A percentile compares a stretch with the other conserved stretches of the same genome.
These are phyloP conservation scores for Anisodus acutangulus DNA, from an alignment of 257 asterid genomes.

Conservation along the genomic window DNA sequence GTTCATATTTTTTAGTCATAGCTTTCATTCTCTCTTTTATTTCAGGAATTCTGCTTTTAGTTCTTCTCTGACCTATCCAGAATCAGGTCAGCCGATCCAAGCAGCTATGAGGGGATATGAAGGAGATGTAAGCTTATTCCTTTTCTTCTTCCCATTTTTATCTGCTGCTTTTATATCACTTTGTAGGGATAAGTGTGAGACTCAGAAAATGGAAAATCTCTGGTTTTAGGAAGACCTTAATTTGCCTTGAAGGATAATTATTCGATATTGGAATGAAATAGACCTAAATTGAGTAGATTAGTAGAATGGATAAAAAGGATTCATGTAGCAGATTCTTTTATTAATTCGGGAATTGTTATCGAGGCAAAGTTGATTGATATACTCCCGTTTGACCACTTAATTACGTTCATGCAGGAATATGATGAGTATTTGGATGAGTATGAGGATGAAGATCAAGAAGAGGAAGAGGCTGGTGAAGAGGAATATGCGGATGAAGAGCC, in stretches of 20 bases:
- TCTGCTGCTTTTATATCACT: neutral
- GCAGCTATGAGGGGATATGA: conserved; percentile 57
- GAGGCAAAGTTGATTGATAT: neutral
- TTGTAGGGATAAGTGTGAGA: neutral
- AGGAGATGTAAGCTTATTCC: conserved; percentile 55
- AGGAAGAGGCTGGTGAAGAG: conserved; percentile 58
- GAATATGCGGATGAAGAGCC: conserved; percentile 58
- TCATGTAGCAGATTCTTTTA: neutral
- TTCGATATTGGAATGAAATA: neutral
- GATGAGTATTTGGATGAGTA: conserved; percentile 57
- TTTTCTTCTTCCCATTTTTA: neutral
- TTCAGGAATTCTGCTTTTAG: conserved; percentile 13
- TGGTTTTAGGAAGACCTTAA: conserved; percentile 1
- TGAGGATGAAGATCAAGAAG: conserved; percentile 64
- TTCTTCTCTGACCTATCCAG: neutral
- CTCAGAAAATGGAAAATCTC: neutral
- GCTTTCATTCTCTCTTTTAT: neutral
- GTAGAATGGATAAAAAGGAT: neutral
- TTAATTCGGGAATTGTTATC: neutral
- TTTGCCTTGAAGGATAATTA: neutral
- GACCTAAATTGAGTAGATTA: neutral
- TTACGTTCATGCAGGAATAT: conserved; percentile 50
- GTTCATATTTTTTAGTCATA: neutral
- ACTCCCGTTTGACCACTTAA: neutral
- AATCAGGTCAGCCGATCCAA: neutral